Evolutionary conservation across 75 land plant species (phyloP), one percentile per base, ranked within the genome.

Genomic region (Pinus tabuliformis): DNA sequence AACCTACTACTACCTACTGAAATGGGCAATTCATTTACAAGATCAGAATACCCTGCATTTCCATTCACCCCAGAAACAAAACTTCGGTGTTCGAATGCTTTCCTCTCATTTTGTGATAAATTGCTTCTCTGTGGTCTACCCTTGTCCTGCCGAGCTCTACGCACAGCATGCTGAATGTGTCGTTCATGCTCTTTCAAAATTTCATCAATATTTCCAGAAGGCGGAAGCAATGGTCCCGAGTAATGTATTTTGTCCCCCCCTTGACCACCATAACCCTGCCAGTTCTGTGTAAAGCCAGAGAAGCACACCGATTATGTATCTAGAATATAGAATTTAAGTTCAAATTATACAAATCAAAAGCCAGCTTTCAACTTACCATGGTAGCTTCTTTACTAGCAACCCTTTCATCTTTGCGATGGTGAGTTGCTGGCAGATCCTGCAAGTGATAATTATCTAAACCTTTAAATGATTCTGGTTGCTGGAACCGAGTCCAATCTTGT

Each of bases 101-200:
- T 73, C 61, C 59, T 30, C 30, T 57, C 75, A n/a, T 24, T 3
- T 4, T 74, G 62, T 21, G 37, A 64, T 68, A 37, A 18, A 68
- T 61, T 58, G 75, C 73, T 71, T 20, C 79, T 59, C 20, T 78
- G 81, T 11, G 76, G 75, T 49, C 74, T 82, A 21, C 79, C 82
- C 75, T 84, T 91, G 65, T 83, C 91, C 18, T 86, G 45, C 5
- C 89, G 79, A 28, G 90, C 82, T 54, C 90, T 88, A 56, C 93
- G 82, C 30, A 80, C 87, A 20, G 83, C 91, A 73, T 87, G 90
- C 76, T 93, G 94, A n/a, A 91, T 80, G 49, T 89, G 96, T 16
- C 90, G 91, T 39, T 89, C 94, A 73, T 91, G 96, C 11, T 91
- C 92, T 75, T 87, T 93, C 30, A 89, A 83, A 82, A 90, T 78